phyloP scores from a whole-genome alignment of 257 asterid species.

The Solanum microdontum region DNA sequence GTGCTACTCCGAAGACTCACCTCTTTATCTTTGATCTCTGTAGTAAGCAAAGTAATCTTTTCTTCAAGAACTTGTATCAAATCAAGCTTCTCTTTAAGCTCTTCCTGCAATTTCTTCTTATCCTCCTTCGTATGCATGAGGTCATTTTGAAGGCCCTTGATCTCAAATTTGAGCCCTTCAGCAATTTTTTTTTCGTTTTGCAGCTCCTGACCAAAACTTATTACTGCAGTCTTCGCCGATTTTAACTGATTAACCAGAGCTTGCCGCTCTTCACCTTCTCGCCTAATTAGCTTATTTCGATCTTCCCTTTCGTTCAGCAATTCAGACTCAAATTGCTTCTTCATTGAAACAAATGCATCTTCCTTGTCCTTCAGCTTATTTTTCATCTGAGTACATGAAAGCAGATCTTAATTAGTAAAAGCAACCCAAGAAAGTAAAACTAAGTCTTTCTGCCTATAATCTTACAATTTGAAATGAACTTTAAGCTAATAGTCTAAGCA shows the following conservation, averaged over 20 bases:
- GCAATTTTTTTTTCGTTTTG: conserved; percentile 28
- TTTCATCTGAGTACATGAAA: conserved; percentile 40
- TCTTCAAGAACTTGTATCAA: conserved; percentile 36
- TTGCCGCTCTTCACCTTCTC: conserved; percentile 35
- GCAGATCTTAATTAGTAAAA: conserved; percentile 3
- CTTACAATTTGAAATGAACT: not conserved
- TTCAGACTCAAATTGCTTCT: conserved; percentile 37
- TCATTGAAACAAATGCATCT: conserved; percentile 30
- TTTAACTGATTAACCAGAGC: conserved; percentile 31
- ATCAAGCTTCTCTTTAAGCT: conserved; percentile 45
- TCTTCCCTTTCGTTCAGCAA: conserved; percentile 42
- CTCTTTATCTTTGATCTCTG: conserved; percentile 58
- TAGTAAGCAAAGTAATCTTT: conserved; percentile 34
- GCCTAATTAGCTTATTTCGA: conserved; percentile 25
- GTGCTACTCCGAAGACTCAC: conserved; percentile 14
- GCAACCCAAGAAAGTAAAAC: not conserved
- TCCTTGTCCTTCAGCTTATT: conserved; percentile 46
- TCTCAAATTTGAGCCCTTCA: conserved; percentile 32
- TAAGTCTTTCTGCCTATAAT: not conserved
- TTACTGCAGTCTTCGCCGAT: conserved; percentile 25
- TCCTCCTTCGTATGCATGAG: conserved; percentile 27
- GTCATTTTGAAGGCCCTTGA: conserved; percentile 31
- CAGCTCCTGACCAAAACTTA: conserved; percentile 35
- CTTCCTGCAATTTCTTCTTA: conserved; percentile 38
- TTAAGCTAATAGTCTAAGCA: not conserved